These are phyloP conservation scores for Aureoboletus auriporus DNA, from an alignment of 768 basidiomycete species.

Conservation along the genomic window DNA sequence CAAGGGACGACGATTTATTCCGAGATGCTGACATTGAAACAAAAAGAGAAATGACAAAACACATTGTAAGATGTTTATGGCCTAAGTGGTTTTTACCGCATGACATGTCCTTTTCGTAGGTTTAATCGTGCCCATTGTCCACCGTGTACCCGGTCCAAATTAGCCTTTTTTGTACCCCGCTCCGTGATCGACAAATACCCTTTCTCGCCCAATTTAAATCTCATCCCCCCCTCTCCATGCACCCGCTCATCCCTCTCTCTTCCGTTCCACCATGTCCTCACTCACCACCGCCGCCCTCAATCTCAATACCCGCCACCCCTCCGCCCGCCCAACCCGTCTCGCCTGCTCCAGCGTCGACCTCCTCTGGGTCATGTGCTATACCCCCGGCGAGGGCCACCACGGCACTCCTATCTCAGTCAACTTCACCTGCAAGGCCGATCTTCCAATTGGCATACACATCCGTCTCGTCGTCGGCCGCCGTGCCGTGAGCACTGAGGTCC, in stretches of 20 bases:
- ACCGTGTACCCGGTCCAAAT: not conserved
- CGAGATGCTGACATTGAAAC: slow-evolving; percentile 24
- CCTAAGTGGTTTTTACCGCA: not conserved
- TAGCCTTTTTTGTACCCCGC: slow-evolving; percentile 15
- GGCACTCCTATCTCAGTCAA: slow-evolving; percentile 62
- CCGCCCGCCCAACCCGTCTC: slow-evolving; percentile 20
- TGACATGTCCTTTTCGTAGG: not conserved
- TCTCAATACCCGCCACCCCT: slow-evolving; percentile 2
- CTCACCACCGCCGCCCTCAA: slow-evolving; percentile 13
- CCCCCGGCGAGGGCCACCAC: slow-evolving; percentile 58
- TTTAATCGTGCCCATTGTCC: not conserved
- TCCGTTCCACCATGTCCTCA: not conserved
- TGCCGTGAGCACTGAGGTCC: slow-evolving; percentile 65
- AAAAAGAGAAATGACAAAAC: slow-evolving; percentile 17
- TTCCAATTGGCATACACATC: slow-evolving; percentile 43
- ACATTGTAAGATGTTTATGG: not conserved
- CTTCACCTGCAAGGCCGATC: slow-evolving; percentile 33
- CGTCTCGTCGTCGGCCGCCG: slow-evolving; percentile 71
- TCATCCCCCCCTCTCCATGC: not conserved
- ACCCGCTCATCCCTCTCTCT: not conserved
- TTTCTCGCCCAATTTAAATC: slow-evolving; percentile 22
- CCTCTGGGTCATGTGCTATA: slow-evolving; percentile 63
- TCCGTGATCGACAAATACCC: slow-evolving; percentile 18
- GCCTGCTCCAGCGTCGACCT: slow-evolving; percentile 48
- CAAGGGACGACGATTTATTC: slow-evolving; percentile 16